Evolutionary conservation across 2,329 filamentous ascomycete species (phyloP).

Genomic region (Microcera coccophila): DNA sequence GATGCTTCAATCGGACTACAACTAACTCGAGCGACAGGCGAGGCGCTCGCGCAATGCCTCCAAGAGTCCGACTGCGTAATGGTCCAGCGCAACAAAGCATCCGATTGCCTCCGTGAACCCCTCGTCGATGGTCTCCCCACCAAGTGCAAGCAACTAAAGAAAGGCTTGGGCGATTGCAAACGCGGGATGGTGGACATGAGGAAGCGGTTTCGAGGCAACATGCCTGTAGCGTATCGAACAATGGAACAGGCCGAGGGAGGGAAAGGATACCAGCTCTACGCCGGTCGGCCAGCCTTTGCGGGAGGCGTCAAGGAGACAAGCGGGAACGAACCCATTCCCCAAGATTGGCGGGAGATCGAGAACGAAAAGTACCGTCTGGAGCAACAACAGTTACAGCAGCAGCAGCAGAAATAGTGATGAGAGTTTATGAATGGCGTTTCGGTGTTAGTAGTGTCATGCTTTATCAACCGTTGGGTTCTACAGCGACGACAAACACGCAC

Average conservation of each 20-base stretch:
- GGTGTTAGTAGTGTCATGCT: no score
- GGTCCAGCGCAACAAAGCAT: conserved; percentile 78
- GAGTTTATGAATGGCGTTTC: no score
- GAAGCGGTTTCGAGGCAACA: conserved; percentile 93
- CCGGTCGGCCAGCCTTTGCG: conserved; percentile 67
- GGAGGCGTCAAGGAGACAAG: conserved; percentile 61
- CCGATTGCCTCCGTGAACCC: conserved; percentile 83
- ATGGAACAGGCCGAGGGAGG: conserved; percentile 55
- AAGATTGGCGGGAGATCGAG: conserved; percentile 62
- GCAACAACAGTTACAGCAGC: conserved; percentile 25
- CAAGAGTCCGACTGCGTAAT: conserved; percentile 96
- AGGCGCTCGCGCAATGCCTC: conserved; percentile 88
- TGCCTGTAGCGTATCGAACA: conserved; percentile 66
- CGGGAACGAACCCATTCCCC: conserved; percentile 60
- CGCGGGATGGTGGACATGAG: conserved; percentile 98
- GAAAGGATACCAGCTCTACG: conserved; percentile 70
- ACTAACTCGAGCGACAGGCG: conserved; percentile 56
- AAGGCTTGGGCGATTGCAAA: conserved; percentile 91
- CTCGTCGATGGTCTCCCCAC: conserved; percentile 77
- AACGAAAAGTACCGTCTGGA: conserved; percentile 54
- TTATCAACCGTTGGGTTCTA: no score
- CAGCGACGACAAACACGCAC: no score
- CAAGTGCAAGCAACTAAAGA: conserved; percentile 88
- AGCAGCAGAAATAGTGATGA: conserved; percentile 24
- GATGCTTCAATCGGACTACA: conserved; percentile 4